Base-by-base conservation (phyloP, 1,284 basidiomycete genomes). In the Flammula alnicola region DNA sequence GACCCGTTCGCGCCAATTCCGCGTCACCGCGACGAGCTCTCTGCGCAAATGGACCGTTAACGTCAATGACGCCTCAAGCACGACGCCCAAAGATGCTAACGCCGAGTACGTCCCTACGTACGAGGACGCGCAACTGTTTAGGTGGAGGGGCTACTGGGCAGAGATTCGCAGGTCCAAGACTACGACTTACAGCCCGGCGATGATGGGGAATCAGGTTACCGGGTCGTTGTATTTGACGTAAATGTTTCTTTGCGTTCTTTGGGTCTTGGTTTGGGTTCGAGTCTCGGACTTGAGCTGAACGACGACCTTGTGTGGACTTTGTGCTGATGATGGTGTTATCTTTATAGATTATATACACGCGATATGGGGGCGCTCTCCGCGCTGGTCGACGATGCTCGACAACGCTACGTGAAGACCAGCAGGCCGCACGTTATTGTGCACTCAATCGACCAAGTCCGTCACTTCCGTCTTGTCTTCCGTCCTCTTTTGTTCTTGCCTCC, bases 41-140 rank as follows among this genome's bases (percentile, higher is more conserved):
- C 56, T 66, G 26, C 63, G 75, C 25, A 72, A 73, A 61, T 79
- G 77, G 77, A 62, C 67, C 16, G 65, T 77, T 14, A 60, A 52
- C 12, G 25, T 55, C 10, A 35, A 43, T 26, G n/a, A 40, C 3
- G 32, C 52, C 20, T 39, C 53, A 2, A 58, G n/a, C 20, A 31
- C 43, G 47, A 16, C 44, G 2, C 22, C 63, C 27, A 47, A 52
- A 10, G 60, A 62, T 9, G 60, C 57, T n/a, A 65, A 70, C 53
- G 77, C 72, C 0, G 75, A 79, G 36, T 79, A 75, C 44, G 73
- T 79, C 4, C 78, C 78, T 2, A 72, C 69, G 0, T 78, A 75
- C 51, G 63, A 72, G 26, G 56, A 63, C 23, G 71, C 77, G 2
- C 77, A 78, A 47, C 60, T 79, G 1, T 80, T 79, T 59, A 65